A percentile compares a stretch with the other conserved stretches of the same genome.
phyloP scores from a whole-genome alignment of 768 basidiomycete species.

The Boletellus emodensis region DNA sequence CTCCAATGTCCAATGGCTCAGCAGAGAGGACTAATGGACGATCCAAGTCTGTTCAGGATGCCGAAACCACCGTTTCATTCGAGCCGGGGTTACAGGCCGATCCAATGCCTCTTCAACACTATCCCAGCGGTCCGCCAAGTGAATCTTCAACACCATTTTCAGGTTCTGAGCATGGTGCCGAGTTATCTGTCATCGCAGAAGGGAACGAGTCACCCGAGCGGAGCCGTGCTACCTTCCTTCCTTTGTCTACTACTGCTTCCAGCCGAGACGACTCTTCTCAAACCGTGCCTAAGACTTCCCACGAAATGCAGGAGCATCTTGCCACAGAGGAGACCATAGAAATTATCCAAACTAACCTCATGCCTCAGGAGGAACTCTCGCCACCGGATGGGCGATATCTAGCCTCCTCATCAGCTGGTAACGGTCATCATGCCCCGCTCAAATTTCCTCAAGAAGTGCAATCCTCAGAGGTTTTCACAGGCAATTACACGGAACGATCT shows the following conservation, averaged over 20 bases:
- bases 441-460: constrained; percentile 30
- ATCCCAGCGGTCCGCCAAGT: neutral
- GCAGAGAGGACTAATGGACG: neutral
- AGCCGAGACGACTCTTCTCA: neutral
- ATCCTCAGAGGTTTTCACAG: neutral
- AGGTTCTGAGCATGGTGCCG: constrained; percentile 34
- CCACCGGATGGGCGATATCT: constrained; percentile 16
- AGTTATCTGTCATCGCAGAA: constrained; percentile 68
- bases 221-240: constrained; percentile 9
- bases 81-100: constrained; percentile 4
- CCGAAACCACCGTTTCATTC: constrained; percentile 1
- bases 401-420: constrained; percentile 30
- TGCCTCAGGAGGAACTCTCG: constrained; percentile 5
- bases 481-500: constrained; percentile 18
- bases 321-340: neutral
- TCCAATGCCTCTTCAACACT: neutral
- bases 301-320: neutral
- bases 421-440: constrained; percentile 38
- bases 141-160: constrained; percentile 3
- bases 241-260: constrained; percentile 1
- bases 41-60: constrained; percentile 3
- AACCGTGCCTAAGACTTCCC: neutral
- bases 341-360: neutral
- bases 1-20: neutral
- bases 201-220: constrained; percentile 59